phyloP scores from a whole-genome alignment of 805 yeast genomes.

The Cyberlindnera euphorbiae region DNA sequence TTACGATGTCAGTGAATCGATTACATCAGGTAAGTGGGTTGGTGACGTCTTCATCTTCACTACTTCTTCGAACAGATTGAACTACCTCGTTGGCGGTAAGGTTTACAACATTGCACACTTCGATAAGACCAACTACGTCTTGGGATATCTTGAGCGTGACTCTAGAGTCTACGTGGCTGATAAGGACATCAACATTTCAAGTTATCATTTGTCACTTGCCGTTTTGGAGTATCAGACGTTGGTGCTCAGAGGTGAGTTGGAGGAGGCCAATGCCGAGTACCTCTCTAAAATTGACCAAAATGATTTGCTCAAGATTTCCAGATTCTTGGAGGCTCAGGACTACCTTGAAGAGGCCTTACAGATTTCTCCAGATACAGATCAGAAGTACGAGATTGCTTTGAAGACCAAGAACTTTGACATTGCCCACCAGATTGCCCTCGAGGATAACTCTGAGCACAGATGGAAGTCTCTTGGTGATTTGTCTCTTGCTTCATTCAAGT shows the following conservation, averaged over 20 bases:
- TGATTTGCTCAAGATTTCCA: conserved; percentile 73
- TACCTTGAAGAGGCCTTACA: conserved; percentile 76
- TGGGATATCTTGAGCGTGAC: conserved; percentile 89
- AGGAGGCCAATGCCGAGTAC: conserved; percentile 60
- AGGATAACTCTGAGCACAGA: conserved; percentile 55
- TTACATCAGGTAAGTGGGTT: conserved; percentile 90
- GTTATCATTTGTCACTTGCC: conserved; percentile 76
- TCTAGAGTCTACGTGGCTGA: conserved; percentile 87
- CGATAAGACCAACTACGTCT: conserved; percentile 77
- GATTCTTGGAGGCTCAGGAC: conserved; percentile 93
- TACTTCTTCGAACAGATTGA: conserved; percentile 79
- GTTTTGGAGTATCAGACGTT: conserved; percentile 95
- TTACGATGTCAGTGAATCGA: conserved; percentile 73
- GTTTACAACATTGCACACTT: conserved; percentile 89
- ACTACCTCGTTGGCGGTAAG: conserved; percentile 93
- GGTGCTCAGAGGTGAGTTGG: conserved; percentile 91
- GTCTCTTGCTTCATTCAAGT: conserved; percentile 73
- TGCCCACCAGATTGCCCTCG: conserved; percentile 64
- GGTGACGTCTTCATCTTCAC: conserved; percentile 96
- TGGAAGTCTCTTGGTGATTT: conserved; percentile 93
- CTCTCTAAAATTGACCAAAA: conserved; percentile 59
- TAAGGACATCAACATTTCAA: conserved; percentile 77
- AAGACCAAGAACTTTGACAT: conserved; percentile 64
- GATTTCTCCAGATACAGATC: conserved; percentile 82
- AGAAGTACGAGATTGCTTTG: conserved; percentile 85